Percentiles rank a stretch among this genome's conserved stretches.
phyloP scores from a whole-genome alignment of 148 eudicot genomes.

The Simmondsia chinensis region DNA sequence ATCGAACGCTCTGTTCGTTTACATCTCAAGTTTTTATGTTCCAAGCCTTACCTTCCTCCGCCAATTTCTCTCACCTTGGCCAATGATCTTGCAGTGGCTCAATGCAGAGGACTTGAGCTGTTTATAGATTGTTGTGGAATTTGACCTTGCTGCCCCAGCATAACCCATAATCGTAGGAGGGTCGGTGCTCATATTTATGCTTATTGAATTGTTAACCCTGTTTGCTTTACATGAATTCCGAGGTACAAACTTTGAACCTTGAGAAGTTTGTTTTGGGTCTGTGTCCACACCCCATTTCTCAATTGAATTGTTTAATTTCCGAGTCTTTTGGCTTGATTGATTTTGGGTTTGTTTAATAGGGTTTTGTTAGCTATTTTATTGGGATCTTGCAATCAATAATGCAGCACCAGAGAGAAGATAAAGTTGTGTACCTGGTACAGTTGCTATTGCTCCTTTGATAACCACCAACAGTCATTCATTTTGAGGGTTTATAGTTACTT shows the following conservation, averaged over 20 bases:
- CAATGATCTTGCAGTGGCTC: constrained; percentile 5
- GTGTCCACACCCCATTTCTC: neutral
- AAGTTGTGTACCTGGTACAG: neutral
- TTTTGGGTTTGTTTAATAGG: constrained; percentile 12
- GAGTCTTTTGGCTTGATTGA: neutral
- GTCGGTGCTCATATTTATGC: constrained; percentile 43
- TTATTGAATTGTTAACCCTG: constrained; percentile 2
- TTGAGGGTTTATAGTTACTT: too few species aligned
- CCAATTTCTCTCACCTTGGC: constrained; percentile 21
- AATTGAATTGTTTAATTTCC: neutral
- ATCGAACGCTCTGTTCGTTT: too few species aligned
- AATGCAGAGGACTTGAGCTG: constrained; percentile 28
- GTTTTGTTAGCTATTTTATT: constrained; percentile 4
- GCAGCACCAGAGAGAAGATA: neutral
- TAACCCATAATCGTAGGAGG: constrained; percentile 48
- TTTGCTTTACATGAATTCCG: constrained; percentile 17
- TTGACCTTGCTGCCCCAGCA: constrained; percentile 11
- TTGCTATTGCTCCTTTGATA: neutral
- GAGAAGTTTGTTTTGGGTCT: constrained; percentile 9
- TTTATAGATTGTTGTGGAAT: neutral
- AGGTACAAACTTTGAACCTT: constrained; percentile 28
- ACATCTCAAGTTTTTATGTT: too few species aligned
- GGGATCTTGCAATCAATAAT: constrained; percentile 16
- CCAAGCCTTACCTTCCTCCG: constrained; percentile 35
- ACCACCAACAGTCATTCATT: neutral